Evolutionary conservation across 2,329 filamentous ascomycete species (phyloP), one percentile per base, ranked within the genome.

Genomic region (Cytospora mali): DNA sequence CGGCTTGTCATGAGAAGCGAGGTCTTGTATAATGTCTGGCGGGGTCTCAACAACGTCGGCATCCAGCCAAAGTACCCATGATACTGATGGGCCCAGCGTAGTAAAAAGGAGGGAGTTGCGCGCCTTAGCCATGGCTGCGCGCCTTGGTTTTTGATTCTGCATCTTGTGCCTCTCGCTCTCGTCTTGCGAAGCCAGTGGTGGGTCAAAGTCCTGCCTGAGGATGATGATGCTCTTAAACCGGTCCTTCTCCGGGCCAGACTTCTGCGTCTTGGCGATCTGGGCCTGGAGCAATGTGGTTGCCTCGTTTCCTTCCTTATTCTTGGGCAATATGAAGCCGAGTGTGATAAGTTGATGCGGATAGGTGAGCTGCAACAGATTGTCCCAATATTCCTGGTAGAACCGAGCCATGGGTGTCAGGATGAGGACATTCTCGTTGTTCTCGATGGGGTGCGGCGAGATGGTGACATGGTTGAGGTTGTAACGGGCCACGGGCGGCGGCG

Each of bases 51-150:
- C 74, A 67, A 99, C 90, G 75, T 99, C 95, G 42, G 88, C 85
- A 73, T 99, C 95, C 31, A 99, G 83, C 95, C 95, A 99, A 27
- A 99, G 82, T 35, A 99, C 93, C 95, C 95, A 99, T 0, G 92
- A 95, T 0, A 93, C 97, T 14, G 87, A 84, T 0, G 93, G 93
- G 1, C 94, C 93, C 11, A 99, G 81, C 0, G 94, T 98, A 10
- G 95, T 97, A 79, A 98, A 99, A 29, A 99, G 84, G 10, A 99
- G 84, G 59, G 91, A 96, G 75, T 99, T 99, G 67, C 95, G 88
- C 42, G 95, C 94, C 72, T 92, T 90, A 71, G 92, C 89, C 95
- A 99, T 98, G 65, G 92, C 89, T 49, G 92, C 89, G 39, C 95
- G 86, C 14, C 95, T 88, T 7, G 81, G 82, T 77, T 96, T 97